Percentiles rank a stretch among this genome's conserved stretches.
Conservation (phyloP, 768 basidiomycete genomes). For the Trametes cubensis region DNA sequence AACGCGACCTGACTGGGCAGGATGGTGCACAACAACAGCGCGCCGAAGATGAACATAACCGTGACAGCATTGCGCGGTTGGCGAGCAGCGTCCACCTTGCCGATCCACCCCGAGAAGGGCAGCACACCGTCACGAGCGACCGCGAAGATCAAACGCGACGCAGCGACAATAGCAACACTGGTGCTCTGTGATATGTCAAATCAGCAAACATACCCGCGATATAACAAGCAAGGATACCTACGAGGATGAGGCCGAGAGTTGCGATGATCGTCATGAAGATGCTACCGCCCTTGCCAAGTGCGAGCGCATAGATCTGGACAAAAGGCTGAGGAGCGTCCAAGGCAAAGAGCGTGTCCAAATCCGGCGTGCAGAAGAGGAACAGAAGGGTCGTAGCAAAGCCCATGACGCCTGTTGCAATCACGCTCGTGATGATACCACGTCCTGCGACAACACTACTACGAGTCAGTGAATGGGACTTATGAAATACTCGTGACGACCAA, state of each 20-base stretch:
- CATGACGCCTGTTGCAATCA: conserved; percentile 75
- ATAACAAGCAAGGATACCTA: conserved; percentile 37
- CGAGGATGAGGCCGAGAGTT: conserved; percentile 81
- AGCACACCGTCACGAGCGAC: conserved; percentile 94
- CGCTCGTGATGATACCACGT: conserved; percentile 79
- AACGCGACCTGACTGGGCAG: conserved; percentile 91
- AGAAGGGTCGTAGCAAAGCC: conserved; percentile 79
- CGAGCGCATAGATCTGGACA: conserved; percentile 83
- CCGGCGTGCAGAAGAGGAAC: conserved; percentile 84
- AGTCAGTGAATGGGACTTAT: not conserved
- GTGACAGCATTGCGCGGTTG: conserved; percentile 87
- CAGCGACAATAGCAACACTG: conserved; percentile 83
- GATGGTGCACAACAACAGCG: conserved; percentile 79
- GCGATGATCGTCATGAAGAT: conserved; percentile 90
- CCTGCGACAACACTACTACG: conserved; percentile 68
- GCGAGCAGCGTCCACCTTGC: conserved; percentile 65
- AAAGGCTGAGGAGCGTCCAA: conserved; percentile 89
- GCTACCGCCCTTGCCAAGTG: conserved; percentile 77
- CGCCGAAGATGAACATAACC: conserved; percentile 81
- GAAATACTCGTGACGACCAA: conserved; percentile 1
- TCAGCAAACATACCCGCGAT: not conserved
- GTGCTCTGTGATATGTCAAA: conserved; percentile 60
- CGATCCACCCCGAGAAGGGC: conserved; percentile 83
- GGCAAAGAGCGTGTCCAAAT: conserved; percentile 72
- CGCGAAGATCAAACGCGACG: conserved; percentile 87